Base-by-base conservation (phyloP, 768 basidiomycete species). In the Fibroporia radiculosa region DNA sequence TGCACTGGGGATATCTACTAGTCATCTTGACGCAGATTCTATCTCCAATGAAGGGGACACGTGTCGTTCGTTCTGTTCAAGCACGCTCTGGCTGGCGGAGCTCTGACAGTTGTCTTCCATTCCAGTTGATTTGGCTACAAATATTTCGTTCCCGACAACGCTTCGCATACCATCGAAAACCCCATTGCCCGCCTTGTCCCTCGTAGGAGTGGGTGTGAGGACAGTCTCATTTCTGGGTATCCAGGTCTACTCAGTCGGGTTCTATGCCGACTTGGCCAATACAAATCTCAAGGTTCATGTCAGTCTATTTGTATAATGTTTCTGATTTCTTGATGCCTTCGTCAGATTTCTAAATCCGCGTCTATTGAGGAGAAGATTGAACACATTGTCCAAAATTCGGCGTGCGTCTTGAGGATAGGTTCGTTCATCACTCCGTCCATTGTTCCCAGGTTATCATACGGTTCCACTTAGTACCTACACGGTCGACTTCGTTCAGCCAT, bases 211-310 rank as follows among this genome's bases (percentile, higher is more conserved):
- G 1, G 93, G 93, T 19, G 89, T 92, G 29, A 72, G 93, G 40
- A 88, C 82, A 0, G 91, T 96, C 24, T 91, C 90, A 12, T 92
- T 96, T 64, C 70, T 95, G 29, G 74, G 82, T 6, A 77, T 96
- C 51, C 80, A 88, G 58, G 92, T 95, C 13, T 96, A 96, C 64
- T 85, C 84, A 10, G 79, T 90, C 26, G 93, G 77, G 2, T 91
- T 96, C 65, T 96, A 95, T 61, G 84, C 88, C 5, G 90, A 95
- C 59, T 65, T 91, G 34, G 56, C 68, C n/a, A 76, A 80, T 49
- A 76, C 81, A 1, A 72, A 69, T 32, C 69, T 87, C 46, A 71
- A 73, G 42, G 83, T 84, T 41, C 41, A 67, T 56, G 8, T 26
- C n/a, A 7, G 13, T 6, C 20, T 26, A 4, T 13, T 20, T 18